Base-by-base conservation (phyloP, 331 rosid species). In the Arachis monticola region DNA sequence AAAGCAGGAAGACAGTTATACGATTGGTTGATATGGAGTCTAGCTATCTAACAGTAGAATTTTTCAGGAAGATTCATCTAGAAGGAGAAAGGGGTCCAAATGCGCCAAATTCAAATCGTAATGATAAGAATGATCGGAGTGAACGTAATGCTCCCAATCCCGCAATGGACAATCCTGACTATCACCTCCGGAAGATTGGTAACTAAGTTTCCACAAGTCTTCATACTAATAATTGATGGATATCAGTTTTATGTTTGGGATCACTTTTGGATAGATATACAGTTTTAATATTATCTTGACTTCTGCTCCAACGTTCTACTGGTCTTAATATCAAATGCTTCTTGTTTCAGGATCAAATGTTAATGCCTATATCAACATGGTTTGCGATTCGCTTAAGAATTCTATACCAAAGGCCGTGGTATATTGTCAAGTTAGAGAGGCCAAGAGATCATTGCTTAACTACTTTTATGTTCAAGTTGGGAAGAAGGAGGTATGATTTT, bases 21-120 rank as follows among this genome's bases (percentile, higher is more conserved):
- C 91, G 99, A 72, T 84, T 95, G 82, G 99, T 95, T 69, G 99
- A 95, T 74, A 95, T 95, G 99, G 99, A 95, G 80, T 89, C 99
- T 70, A 88, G 92, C 88, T 95, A 95, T 78, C 88, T 95, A 4
- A 95, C 99, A 2, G 99, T 88, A 22, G 99, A 92, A 6, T 95
- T 95, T 83, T 95, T 95, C 78, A 84, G 98, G 67, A 95, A 95
- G 85, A 89, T 92, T 80, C 83, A 86, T 82, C 75, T 79, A 53
- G 98, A 95, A 81, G 85, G 91, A 42, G 99, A 95, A 73, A 88
- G 79, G 75, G 78, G 50, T 67, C 85, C 87, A 64, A 81, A 75
- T 31, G 84, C 74, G 50, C 84, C 84, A 38, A 79, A 53, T 77
- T 76, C 83, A 50, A 83, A 79, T 56, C 82, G 73, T 72, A 47